phyloP scores from a whole-genome alignment of 2,329 filamentous ascomycete genomes.

The Daldinia eschscholtzii region DNA sequence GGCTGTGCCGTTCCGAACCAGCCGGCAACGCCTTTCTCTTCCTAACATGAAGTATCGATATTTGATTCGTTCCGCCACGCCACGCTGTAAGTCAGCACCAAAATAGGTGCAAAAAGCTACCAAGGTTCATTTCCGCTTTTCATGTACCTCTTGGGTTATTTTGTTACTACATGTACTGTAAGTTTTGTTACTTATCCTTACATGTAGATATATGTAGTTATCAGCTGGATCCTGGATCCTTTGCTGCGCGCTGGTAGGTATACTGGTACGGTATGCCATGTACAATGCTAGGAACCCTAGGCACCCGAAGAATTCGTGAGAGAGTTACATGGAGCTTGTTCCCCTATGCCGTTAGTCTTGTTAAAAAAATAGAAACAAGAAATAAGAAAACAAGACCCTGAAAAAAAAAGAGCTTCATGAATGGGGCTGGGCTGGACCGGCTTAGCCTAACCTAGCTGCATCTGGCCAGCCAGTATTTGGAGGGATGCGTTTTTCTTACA shows the following conservation, averaged over 20 bases:
- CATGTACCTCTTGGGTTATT: not conserved
- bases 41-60: slow-evolving; percentile 1
- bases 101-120: slow-evolving; percentile 12
- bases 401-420: slow-evolving; percentile 27
- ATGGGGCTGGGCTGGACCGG: slow-evolving; percentile 21
- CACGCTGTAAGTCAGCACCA: slow-evolving; percentile 21
- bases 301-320: not conserved
- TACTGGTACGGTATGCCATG: not conserved
- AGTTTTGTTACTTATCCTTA: not conserved
- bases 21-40: slow-evolving; percentile 6
- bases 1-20: slow-evolving; percentile 7
- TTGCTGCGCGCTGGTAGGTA: not conserved
- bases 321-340: slow-evolving; percentile 1
- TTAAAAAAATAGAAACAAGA: slow-evolving; percentile 7
- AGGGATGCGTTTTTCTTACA: slow-evolving; percentile 39
- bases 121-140: not conserved
- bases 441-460: slow-evolving; percentile 35
- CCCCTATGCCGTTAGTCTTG: slow-evolving; percentile 25
- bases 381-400: slow-evolving; percentile 21
- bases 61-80: slow-evolving; percentile 26
- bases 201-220: slow-evolving; percentile 22
- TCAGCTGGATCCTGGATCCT: slow-evolving; percentile 28
- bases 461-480: slow-evolving; percentile 26
- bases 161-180: not conserved
- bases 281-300: not conserved